phyloP scores from a whole-genome alignment of 495 filamentous ascomycete species.

The Glonium stellatum region DNA sequence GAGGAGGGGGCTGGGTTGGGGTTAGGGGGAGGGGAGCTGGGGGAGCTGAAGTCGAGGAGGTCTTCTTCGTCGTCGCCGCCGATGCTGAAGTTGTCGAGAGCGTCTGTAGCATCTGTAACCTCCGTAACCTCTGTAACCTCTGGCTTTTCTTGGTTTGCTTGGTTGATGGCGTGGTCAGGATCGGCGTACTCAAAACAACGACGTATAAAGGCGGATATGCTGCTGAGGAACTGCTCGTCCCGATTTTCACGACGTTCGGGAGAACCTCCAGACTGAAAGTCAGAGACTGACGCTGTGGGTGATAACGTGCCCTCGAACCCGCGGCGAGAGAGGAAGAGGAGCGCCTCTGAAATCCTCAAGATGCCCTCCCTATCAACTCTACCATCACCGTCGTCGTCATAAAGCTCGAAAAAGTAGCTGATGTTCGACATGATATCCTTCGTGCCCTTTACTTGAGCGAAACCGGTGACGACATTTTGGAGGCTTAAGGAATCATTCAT shows the following conservation, averaged over 20 bases:
- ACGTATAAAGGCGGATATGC: constrained; percentile 89
- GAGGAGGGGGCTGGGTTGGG: constrained; percentile 21
- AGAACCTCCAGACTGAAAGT: constrained; percentile 11
- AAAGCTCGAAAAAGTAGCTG: constrained; percentile 93
- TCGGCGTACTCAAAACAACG: constrained; percentile 98
- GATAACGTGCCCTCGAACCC: constrained; percentile 70
- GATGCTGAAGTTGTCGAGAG: constrained; percentile 62
- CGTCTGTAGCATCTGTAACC: constrained; percentile 27
- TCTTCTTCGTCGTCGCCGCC: constrained; percentile 71
- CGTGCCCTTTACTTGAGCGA: constrained; percentile 84
- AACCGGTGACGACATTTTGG: constrained; percentile 82
- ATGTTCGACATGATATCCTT: constrained; percentile 96
- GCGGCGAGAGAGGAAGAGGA: constrained; percentile 83
- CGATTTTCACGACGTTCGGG: constrained; percentile 39
- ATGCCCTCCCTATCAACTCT: constrained; percentile 96
- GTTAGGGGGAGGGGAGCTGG: constrained; percentile 14
- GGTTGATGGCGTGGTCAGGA: constrained; percentile 67
- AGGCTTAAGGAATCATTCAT: constrained; percentile 68
- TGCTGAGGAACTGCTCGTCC: constrained; percentile 79
- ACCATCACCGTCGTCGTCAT: constrained; percentile 87
- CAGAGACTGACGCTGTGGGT: constrained; percentile 34
- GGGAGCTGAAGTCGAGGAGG: constrained; percentile 52
- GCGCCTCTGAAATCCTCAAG: constrained; percentile 83
- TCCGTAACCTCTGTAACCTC: background rate
- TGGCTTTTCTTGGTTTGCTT: constrained; percentile 27